Conservation (phyloP, 2,329 filamentous ascomycete genomes). For the Microdochium paspali region DNA sequence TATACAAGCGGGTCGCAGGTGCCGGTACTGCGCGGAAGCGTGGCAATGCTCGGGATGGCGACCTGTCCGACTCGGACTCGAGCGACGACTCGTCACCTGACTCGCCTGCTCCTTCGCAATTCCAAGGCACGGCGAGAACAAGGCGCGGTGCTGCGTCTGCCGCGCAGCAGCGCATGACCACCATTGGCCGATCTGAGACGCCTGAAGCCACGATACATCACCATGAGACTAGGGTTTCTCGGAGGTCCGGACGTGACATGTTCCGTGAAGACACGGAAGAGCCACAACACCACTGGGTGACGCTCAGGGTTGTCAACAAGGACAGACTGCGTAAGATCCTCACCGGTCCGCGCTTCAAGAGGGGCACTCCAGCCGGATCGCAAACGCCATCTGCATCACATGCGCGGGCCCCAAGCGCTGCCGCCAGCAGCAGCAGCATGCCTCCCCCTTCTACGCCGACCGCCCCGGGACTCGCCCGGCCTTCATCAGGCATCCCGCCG, state of each 20-base stretch:
- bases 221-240: slow-evolving; percentile 64
- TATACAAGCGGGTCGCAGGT: slow-evolving; percentile 70
- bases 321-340: slow-evolving; percentile 62
- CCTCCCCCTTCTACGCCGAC: slow-evolving; percentile 22
- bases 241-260: slow-evolving; percentile 46
- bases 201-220: slow-evolving; percentile 66
- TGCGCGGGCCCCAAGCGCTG: slow-evolving; percentile 33
- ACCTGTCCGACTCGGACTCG: slow-evolving; percentile 79
- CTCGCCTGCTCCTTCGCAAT: slow-evolving; percentile 69
- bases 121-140: slow-evolving; percentile 74
- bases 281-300: slow-evolving; percentile 60
- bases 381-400: slow-evolving; percentile 36
- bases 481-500: slow-evolving; percentile 25
- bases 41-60: slow-evolving; percentile 50
- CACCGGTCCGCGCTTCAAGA: slow-evolving; percentile 38
- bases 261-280: slow-evolving; percentile 77
- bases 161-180: slow-evolving; percentile 80
- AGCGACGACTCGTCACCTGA: slow-evolving; percentile 82
- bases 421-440: slow-evolving; percentile 24
- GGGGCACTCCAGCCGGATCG: slow-evolving; percentile 28
- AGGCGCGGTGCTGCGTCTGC: slow-evolving; percentile 80
- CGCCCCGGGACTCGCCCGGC: slow-evolving; percentile 9
- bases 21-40: slow-evolving; percentile 44
- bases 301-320: slow-evolving; percentile 56
- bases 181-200: slow-evolving; percentile 75